These are phyloP conservation scores for Nemania sp. DNA, from an alignment of 2,329 filamentous ascomycete genomes.

Conservation along the genomic window DNA sequence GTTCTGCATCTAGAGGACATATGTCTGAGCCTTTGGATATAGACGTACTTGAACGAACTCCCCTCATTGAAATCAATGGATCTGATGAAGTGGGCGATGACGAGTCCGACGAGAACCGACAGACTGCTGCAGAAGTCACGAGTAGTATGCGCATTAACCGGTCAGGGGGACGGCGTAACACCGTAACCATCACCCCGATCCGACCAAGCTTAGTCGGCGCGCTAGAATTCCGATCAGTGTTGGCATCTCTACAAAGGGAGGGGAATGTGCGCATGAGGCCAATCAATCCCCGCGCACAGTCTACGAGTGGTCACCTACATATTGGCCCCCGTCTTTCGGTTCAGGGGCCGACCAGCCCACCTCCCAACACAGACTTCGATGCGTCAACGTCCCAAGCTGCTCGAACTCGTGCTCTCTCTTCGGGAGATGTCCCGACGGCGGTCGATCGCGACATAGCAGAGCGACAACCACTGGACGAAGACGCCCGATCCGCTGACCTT, in stretches of 20 bases:
- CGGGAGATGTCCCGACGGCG: conserved; percentile 45
- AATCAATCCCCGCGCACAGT: conserved; percentile 70
- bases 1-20: conserved; percentile 39
- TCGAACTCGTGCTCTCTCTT: conserved; percentile 52
- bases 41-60: conserved; percentile 48
- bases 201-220: conserved; percentile 91
- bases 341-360: conserved; percentile 22
- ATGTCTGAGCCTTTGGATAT: conserved; percentile 42
- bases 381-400: conserved; percentile 21
- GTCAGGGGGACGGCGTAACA: conserved; percentile 65
- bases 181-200: conserved; percentile 80
- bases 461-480: conserved; percentile 42
- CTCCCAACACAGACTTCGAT: conserved; percentile 24
- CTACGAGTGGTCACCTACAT: conserved; percentile 60
- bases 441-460: conserved; percentile 47
- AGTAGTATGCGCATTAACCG: conserved; percentile 90
- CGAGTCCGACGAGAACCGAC: conserved; percentile 57
- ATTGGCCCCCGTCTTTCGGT: neutral
- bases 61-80: conserved; percentile 52
- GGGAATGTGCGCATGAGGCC: conserved; percentile 73
- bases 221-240: conserved; percentile 87
- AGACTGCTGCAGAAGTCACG: conserved; percentile 79
- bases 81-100: conserved; percentile 50
- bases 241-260: conserved; percentile 83
- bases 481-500: conserved; percentile 27